Evolutionary conservation across 192 early-diverging fungal genomes (phyloP), one percentile per base, ranked within the genome.

Genomic region (Haplosporangium gracile): DNA sequence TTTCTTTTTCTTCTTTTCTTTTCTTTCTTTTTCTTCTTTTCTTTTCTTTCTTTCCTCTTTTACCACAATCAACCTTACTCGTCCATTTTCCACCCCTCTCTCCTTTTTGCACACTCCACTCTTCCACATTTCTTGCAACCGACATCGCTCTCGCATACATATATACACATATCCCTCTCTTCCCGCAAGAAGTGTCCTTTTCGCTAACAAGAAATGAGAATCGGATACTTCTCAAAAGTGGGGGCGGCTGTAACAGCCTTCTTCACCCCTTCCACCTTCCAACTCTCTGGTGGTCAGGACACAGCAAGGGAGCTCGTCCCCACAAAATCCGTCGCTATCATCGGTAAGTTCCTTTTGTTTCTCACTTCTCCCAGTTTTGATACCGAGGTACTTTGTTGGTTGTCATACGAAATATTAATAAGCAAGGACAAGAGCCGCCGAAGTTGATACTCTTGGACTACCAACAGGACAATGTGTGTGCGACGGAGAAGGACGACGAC

Each of bases 241-340:
- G 76, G 84, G 11, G 84, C 84, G 29, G 75, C 79, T 13, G 70
- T 86, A 51, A 71, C 79, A 15, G 84, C 84, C 34, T 74, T 86
- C 72, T 81, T 86, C 55, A 36, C 78, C 5, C 70, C 79, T n/a
- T 24, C 78, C 1, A 60, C 68, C 18, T 75, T 73, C 45, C 69
- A 73, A 18, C 78, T 70, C 24, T 60, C 74, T 9, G 68, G 73
- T 24, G 79, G 75, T 1, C 4, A 57, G 10, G 20, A 60, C 5
- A 5, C 75, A 6, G 42, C 63, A 43, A 74, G 26, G n/a, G 84
- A 86, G 38, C 76, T 86, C 4, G 75, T 26, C 4, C 76, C 71
- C 38, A 40, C 69, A 79, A 90, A 88, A 74, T 70, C 78, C 26
- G 88, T 90, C 15, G 89, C 89, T 70, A 90, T 90, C 84, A 90